Evolutionary conservation across 108 stramenopile genomes (phyloP).

Genomic region (Fragilariopsis cylindrus): DNA sequence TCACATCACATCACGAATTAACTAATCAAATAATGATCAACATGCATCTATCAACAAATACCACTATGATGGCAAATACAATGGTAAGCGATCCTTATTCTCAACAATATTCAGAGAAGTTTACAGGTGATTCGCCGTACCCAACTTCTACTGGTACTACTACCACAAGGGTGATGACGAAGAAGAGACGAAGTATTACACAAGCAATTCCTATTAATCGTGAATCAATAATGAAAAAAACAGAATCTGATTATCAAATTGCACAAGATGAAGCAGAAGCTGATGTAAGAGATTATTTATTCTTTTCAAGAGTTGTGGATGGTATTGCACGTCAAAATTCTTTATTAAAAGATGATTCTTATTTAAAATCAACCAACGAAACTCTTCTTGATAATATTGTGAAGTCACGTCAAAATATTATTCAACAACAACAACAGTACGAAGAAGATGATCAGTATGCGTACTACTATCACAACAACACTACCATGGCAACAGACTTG

Average conservation of each 20-base stretch:
- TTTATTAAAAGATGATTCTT: conserved; percentile 5
- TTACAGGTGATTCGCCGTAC: background rate
- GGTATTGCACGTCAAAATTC: conserved; percentile 36
- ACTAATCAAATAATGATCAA: no score
- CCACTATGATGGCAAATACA: no score
- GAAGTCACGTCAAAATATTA: conserved; percentile 22
- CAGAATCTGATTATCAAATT: conserved; percentile 40
- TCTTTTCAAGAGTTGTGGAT: conserved; percentile 50
- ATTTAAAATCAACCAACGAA: conserved; percentile 16
- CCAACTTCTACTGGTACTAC: background rate
- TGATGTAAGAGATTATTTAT: conserved; percentile 43
- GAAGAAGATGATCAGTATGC: background rate
- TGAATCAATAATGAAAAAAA: conserved; percentile 22
- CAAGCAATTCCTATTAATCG: conserved; percentile 12
- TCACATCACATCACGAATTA: no score
- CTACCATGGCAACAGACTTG: background rate
- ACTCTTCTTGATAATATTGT: conserved; percentile 26
- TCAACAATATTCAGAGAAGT: background rate
- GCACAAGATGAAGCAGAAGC: conserved; percentile 49
- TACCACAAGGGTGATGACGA: background rate
- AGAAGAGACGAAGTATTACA: background rate
- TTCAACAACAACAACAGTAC: background rate
- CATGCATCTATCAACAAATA: no score
- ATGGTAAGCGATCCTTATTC: background rate
- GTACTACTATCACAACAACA: background rate